phyloP scores from a whole-genome alignment of 106 monocot genomes.

The Narthecium ossifragum region DNA sequence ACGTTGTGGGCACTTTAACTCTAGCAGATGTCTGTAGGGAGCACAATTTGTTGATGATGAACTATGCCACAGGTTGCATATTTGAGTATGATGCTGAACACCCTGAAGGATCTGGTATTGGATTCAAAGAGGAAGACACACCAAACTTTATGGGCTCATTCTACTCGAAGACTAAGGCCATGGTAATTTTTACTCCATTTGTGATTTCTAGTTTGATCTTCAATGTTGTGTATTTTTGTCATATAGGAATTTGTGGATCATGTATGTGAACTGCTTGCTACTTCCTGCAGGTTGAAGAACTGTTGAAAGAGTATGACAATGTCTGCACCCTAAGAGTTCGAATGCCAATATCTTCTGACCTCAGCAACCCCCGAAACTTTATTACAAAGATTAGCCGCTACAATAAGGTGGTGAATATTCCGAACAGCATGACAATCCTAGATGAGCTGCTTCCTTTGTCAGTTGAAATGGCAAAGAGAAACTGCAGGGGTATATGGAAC shows the following conservation, averaged over 20 bases:
- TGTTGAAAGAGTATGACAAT: slow-evolving; percentile 21
- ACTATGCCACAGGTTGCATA: slow-evolving; percentile 24
- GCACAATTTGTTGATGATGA: slow-evolving; percentile 21
- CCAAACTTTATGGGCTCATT: slow-evolving; percentile 24
- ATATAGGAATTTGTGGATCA: no score
- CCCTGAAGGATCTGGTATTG: slow-evolving; percentile 21
- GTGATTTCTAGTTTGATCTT: background rate
- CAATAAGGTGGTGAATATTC: slow-evolving; percentile 20
- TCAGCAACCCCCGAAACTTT: slow-evolving; percentile 24
- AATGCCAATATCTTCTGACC: slow-evolving; percentile 29
- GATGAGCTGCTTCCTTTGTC: slow-evolving; percentile 27
- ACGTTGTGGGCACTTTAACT: slow-evolving; percentile 19
- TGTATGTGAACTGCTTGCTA: no score
- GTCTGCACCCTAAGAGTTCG: slow-evolving; percentile 25
- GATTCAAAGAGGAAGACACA: slow-evolving; percentile 26
- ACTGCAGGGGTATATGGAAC: slow-evolving; percentile 17
- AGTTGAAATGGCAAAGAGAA: slow-evolving; percentile 27
- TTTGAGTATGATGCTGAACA: slow-evolving; percentile 20
- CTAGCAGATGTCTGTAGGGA: slow-evolving; percentile 29
- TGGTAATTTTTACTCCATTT: slow-evolving; percentile 4
- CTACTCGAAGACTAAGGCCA: slow-evolving; percentile 25
- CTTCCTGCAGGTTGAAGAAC: slow-evolving; percentile 24
- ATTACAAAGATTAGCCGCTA: slow-evolving; percentile 26
- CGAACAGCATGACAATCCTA: slow-evolving; percentile 29
- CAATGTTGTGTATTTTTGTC: background rate